These are phyloP conservation scores for Pisolithus orientalis DNA, from an alignment of 768 basidiomycete genomes.

Conservation along the genomic window DNA sequence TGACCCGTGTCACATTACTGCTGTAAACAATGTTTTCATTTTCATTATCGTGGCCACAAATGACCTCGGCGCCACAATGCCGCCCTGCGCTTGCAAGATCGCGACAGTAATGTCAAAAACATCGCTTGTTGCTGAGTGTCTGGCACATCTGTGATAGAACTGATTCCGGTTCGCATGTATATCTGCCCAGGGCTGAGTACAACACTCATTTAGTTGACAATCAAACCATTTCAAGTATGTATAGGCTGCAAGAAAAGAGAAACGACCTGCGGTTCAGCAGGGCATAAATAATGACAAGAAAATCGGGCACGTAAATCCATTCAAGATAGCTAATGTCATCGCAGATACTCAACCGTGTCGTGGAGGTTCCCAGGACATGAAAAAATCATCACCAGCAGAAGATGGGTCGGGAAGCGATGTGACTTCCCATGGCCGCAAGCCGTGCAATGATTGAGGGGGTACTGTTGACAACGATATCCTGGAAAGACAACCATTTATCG, in stretches of 20 bases:
- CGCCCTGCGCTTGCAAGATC: no score
- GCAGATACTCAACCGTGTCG: constrained; percentile 24
- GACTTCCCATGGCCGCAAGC: constrained; percentile 14
- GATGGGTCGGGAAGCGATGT: constrained; percentile 22
- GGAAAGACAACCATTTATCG: constrained; percentile 11
- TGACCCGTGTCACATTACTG: no score
- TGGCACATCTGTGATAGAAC: no score
- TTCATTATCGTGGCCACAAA: no score
- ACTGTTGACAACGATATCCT: constrained; percentile 15
- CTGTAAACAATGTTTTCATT: no score
- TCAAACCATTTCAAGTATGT: no score
- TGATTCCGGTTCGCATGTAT: no score
- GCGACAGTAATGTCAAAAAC: no score
- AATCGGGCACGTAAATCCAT: background rate
- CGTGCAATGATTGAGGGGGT: constrained; percentile 11
- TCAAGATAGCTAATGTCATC: background rate
- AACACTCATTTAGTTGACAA: no score
- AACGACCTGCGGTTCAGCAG: background rate
- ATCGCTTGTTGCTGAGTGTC: no score
- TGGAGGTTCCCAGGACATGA: constrained; percentile 58
- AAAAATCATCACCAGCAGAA: constrained; percentile 45
- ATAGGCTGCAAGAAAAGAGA: background rate
- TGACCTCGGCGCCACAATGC: no score
- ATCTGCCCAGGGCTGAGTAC: no score
- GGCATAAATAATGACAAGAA: background rate